Evolutionary conservation across 352 stramenopile species (phyloP), one percentile per base, ranked within the genome.

Genomic region (Phytophthora chlamydospora): DNA sequence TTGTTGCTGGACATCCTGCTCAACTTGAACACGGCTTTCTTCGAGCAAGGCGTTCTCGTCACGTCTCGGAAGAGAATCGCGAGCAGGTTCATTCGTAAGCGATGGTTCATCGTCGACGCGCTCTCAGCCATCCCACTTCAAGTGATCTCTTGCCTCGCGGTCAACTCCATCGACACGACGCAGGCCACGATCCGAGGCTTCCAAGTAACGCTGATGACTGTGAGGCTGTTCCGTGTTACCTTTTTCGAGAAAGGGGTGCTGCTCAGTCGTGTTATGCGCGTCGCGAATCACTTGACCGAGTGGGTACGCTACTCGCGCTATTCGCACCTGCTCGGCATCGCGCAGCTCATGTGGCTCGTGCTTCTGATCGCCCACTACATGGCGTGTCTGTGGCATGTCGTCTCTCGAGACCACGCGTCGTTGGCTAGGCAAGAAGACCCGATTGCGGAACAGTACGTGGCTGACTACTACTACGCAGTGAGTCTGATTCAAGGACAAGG

Each of bases 401-500:
- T 83, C 1, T 33, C 29, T n/a, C n/a, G n/a, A n/a, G n/a, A n/a
- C n/a, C n/a, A n/a, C n/a, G n/a, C n/a, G n/a, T n/a, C n/a, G n/a
- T n/a, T n/a, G n/a, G 3, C 6, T 14, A 17, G 19, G 3, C 45
- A 6, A 35, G 4, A 2, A 0, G 5, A 13, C 16, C 17, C 9
- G 24, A 6, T 42, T 29, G 27, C 2, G 3, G 48, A 71, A 12
- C 12, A 65, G 6, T 79, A 85, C 31, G 48, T 87, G 3, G 62
- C 74, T 44, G 47, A 61, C 36, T 78, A 72, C 44, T 77, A 78
- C 57, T 58, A 63, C 32, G 61, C 65, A 0, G 55, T 83, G 3
- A 58, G 50, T 43, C 51, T 88, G 0, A 62, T 90, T 2, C 76
- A 86, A 10, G 80, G 80, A 11, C 73, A 91, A 48, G 80, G 77